A percentile compares a stretch with the other conserved stretches of the same genome.
phyloP scores from a whole-genome alignment of 805 yeast species.

The Wickerhamomyces kurtzmanii region DNA sequence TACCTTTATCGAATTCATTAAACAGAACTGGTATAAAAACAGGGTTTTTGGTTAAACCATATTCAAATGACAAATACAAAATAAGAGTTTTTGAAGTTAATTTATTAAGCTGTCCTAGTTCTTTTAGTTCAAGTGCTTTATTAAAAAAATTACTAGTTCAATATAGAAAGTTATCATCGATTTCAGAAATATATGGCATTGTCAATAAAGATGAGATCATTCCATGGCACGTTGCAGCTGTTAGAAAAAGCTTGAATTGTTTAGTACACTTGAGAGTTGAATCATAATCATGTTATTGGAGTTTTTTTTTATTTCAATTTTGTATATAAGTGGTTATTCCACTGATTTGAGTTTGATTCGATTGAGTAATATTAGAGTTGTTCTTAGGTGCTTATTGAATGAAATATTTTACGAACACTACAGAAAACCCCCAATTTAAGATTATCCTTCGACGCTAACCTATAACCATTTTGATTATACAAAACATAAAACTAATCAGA shows the following conservation, averaged over 20 bases:
- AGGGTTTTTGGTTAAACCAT: conserved; percentile 50
- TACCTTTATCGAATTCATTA: conserved; percentile 63
- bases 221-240: conserved; percentile 73
- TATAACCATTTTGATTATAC: too few relatives aligned
- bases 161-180: conserved; percentile 43
- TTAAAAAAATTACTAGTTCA: conserved; percentile 49
- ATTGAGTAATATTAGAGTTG: too few relatives aligned
- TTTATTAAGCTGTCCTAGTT: conserved; percentile 64
- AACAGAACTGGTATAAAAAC: conserved; percentile 61
- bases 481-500: too few relatives aligned
- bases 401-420: too few relatives aligned
- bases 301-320: too few relatives aligned
- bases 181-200: conserved; percentile 25
- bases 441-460: too few relatives aligned
- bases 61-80: conserved; percentile 15
- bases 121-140: conserved; percentile 44
- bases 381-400: too few relatives aligned
- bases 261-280: conserved; percentile 49
- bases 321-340: too few relatives aligned
- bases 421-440: too few relatives aligned
- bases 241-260: conserved; percentile 47
- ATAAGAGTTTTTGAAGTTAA: conserved; percentile 48
- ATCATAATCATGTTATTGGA: conserved; percentile 1
- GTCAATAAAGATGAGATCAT: conserved; percentile 28
- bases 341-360: too few relatives aligned